A percentile compares a stretch with the other conserved stretches of the same genome.
Evolutionary conservation across 108 stramenopile species (phyloP).

Genomic region (Skeletonema costatum): DNA sequence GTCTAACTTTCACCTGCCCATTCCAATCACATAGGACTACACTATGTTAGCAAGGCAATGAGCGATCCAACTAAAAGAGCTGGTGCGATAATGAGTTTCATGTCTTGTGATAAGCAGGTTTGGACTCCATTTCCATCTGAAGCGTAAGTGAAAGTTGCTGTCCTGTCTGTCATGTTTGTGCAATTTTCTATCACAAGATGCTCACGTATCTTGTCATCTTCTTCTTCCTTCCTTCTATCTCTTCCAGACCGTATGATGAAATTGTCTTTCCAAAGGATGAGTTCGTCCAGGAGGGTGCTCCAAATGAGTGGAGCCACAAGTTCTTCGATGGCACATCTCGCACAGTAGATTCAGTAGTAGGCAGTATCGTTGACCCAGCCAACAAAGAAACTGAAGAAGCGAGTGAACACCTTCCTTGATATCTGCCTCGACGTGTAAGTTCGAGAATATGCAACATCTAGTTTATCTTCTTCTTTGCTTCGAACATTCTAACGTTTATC

Average conservation of each 20-base stretch:
- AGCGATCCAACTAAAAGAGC: slow-evolving; percentile 32
- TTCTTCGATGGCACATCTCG: slow-evolving; percentile 25
- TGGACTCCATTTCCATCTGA: slow-evolving; percentile 35
- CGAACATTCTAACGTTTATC: neutral
- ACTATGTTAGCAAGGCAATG: slow-evolving; percentile 51
- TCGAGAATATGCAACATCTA: neutral
- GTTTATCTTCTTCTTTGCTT: neutral
- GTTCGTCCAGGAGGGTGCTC: slow-evolving; percentile 30
- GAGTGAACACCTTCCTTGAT: slow-evolving; percentile 26
- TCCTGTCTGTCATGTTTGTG: neutral
- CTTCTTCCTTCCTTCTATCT: neutral
- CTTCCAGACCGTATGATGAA: slow-evolving; percentile 37
- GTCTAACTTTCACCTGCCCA: neutral
- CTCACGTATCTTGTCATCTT: neutral
- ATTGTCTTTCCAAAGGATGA: slow-evolving; percentile 41
- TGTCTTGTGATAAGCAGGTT: slow-evolving; percentile 37
- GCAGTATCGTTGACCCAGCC: slow-evolving; percentile 22
- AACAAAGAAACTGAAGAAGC: slow-evolving; percentile 29
- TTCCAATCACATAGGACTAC: neutral
- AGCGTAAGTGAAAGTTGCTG: neutral
- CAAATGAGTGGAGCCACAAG: slow-evolving; percentile 35
- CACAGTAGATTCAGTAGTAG: slow-evolving; percentile 16
- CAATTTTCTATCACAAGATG: neutral
- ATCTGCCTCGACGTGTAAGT: slow-evolving; percentile 37
- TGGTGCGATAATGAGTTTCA: slow-evolving; percentile 48